phyloP scores from a whole-genome alignment of 495 filamentous ascomycete species.

The Podospora australis region DNA sequence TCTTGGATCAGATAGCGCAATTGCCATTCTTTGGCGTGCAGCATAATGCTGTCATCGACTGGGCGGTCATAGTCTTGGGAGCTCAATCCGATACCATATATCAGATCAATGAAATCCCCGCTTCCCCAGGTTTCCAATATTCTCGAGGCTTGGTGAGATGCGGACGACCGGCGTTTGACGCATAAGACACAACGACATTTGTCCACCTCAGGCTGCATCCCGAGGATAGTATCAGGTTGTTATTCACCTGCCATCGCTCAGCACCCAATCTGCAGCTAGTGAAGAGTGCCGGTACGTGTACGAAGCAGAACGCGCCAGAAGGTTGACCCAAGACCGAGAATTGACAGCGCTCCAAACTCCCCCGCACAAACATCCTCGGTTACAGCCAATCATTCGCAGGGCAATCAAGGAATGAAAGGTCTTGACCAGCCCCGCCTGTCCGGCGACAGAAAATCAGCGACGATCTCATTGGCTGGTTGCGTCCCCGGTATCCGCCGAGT shows the following conservation, averaged over 20 bases:
- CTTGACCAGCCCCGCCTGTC: neutral
- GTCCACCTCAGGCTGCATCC: neutral
- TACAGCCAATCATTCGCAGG: neutral
- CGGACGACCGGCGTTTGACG: neutral
- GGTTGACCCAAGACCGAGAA: no score
- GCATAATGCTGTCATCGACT: neutral
- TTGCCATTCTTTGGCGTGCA: neutral
- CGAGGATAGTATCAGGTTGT: neutral
- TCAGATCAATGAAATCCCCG: neutral
- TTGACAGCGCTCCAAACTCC: neutral
- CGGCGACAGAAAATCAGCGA: neutral
- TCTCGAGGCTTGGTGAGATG: neutral
- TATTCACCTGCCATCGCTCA: neutral
- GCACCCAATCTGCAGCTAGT: neutral
- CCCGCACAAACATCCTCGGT: neutral
- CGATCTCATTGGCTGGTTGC: neutral
- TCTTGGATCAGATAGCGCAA: no score
- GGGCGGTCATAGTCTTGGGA: no score
- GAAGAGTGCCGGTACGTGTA: neutral
- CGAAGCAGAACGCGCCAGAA: neutral
- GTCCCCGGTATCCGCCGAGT: neutral
- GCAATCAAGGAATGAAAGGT: neutral
- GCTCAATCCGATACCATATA: no score
- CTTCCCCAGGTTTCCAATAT: neutral
- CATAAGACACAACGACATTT: neutral